These are phyloP conservation scores for Monosporascus sp. DNA, from an alignment of 2,329 filamentous ascomycete species.

Conservation along the genomic window DNA sequence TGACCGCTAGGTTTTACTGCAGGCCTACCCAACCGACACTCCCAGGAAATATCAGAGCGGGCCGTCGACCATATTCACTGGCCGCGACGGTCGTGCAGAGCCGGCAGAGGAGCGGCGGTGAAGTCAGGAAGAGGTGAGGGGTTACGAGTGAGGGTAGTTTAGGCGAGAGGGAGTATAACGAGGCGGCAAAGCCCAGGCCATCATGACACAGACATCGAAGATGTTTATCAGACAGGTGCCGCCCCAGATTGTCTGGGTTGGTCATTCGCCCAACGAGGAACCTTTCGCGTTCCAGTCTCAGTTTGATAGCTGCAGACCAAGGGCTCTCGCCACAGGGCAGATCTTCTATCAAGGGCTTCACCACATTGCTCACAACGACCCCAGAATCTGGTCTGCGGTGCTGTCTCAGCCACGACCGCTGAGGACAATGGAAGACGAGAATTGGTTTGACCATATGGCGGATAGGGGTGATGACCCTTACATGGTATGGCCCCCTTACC, in stretches of 20 bases:
- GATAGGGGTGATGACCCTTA: constrained; percentile 20
- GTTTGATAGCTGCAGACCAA: constrained; percentile 8
- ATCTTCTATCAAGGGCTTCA: constrained; percentile 1
- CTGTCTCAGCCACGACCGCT: constrained; percentile 15
- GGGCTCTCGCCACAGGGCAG: constrained; percentile 1
- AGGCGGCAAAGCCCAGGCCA: constrained; percentile 11
- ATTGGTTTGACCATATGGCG: constrained; percentile 12
- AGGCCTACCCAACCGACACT: constrained; percentile 23
- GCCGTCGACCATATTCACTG: constrained; percentile 17
- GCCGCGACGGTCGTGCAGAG: constrained; percentile 13
- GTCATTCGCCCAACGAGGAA: constrained; percentile 13
- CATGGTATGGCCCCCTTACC: constrained; percentile 13
- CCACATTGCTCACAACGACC: not conserved
- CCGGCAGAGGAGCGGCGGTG: constrained; percentile 22
- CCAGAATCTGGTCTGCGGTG: constrained; percentile 4
- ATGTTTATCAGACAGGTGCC: constrained; percentile 15
- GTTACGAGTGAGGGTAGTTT: constrained; percentile 4
- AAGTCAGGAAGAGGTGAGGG: constrained; percentile 12
- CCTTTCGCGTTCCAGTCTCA: constrained; percentile 16
- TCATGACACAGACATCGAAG: constrained; percentile 10
- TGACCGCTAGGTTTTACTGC: constrained; percentile 25
- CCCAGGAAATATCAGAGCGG: constrained; percentile 14
- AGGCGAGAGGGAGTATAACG: constrained; percentile 3
- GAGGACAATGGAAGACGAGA: constrained; percentile 17
- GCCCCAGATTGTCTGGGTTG: constrained; percentile 14